Conservation (phyloP, 441 rosid species). For the Jatropha multifida region DNA sequence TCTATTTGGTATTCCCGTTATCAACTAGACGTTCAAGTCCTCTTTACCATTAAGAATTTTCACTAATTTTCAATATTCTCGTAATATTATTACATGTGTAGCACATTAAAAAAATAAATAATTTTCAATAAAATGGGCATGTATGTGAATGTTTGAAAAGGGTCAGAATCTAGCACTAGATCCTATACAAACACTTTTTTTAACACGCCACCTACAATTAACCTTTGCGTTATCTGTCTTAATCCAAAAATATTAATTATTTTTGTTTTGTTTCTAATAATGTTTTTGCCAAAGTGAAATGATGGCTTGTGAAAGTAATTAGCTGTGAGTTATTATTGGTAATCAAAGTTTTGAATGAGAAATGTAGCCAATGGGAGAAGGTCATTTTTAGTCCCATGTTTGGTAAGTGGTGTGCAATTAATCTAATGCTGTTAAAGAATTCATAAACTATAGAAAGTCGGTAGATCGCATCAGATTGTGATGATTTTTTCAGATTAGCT, state of each 20-base stretch:
- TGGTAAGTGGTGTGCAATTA: conserved; percentile 29
- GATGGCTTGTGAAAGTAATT: background rate
- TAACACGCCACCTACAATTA: conserved; percentile 32
- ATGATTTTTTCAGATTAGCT: conserved; percentile 47
- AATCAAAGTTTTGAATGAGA: conserved; percentile 26
- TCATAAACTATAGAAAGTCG: conserved; percentile 37
- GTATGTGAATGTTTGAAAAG: conserved; percentile 15
- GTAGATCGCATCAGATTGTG: conserved; percentile 56
- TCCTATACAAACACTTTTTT: conserved; percentile 32
- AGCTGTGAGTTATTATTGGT: background rate
- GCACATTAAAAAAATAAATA: too few relatives aligned
- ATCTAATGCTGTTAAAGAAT: conserved; percentile 3
- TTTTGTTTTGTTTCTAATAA: background rate
- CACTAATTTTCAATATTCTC: too few relatives aligned
- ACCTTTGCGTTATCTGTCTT: conserved; percentile 16
- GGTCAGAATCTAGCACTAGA: conserved; percentile 40
- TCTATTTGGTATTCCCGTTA: too few relatives aligned
- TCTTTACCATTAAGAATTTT: too few relatives aligned
- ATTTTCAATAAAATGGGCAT: background rate
- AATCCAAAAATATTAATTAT: background rate
- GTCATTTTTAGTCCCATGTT: conserved; percentile 25
- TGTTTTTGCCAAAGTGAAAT: background rate
- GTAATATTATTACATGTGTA: too few relatives aligned
- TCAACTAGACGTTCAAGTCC: too few relatives aligned
- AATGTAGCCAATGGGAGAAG: conserved; percentile 28